phyloP scores from a whole-genome alignment of 2,329 filamentous ascomycete genomes.

The Penicillium sp. region DNA sequence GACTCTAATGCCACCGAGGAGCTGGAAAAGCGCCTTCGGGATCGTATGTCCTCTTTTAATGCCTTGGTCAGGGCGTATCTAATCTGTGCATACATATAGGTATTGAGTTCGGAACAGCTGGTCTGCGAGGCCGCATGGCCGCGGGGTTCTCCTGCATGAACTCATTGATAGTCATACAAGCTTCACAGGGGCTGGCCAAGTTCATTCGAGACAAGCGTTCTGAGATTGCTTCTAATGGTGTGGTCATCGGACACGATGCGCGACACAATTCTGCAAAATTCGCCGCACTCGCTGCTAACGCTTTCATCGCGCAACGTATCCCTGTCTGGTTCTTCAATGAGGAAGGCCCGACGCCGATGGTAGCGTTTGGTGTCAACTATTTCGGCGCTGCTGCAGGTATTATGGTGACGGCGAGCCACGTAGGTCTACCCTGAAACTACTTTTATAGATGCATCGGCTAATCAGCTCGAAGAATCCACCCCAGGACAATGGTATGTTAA shows the following conservation, averaged over 20 bases:
- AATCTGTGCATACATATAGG: constrained; percentile 26
- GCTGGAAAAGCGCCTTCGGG: constrained; percentile 52
- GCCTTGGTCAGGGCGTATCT: neutral
- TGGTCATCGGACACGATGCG: constrained; percentile 63
- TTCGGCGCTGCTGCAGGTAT: constrained; percentile 57
- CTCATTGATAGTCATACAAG: constrained; percentile 58
- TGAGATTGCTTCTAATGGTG: constrained; percentile 44
- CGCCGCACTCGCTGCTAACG: constrained; percentile 58
- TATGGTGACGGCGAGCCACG: constrained; percentile 65
- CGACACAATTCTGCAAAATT: constrained; percentile 62
- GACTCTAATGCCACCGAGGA: constrained; percentile 46
- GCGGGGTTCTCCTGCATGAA: constrained; percentile 63
- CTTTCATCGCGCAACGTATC: constrained; percentile 57
- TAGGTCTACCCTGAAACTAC: constrained; percentile 23
- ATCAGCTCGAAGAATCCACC: constrained; percentile 52
- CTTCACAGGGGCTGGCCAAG: constrained; percentile 62
- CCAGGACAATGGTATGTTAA: constrained; percentile 54
- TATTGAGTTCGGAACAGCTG: constrained; percentile 62
- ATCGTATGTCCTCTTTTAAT: constrained; percentile 37
- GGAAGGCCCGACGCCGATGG: constrained; percentile 58
- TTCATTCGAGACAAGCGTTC: constrained; percentile 52
- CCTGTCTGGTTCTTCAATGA: constrained; percentile 59
- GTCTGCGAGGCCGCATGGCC: constrained; percentile 62
- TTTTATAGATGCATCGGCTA: constrained; percentile 6
- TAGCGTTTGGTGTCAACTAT: constrained; percentile 58